These are phyloP conservation scores for Rheum nobile DNA, from an alignment of 148 eudicot genomes.

Conservation along the genomic window DNA sequence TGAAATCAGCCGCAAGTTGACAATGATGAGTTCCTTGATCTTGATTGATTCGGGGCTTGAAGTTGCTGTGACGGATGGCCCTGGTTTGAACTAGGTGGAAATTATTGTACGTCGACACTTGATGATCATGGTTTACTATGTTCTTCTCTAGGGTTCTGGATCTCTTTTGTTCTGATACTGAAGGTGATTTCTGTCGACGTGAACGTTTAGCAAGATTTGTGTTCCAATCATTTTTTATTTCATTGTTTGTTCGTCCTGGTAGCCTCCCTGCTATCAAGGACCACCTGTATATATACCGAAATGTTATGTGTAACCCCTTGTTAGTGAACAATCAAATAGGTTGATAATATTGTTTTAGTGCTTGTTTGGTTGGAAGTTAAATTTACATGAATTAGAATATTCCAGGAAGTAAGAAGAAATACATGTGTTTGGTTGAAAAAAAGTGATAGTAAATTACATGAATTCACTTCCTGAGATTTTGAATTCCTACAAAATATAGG, in stretches of 20 bases:
- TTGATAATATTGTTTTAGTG: too few relatives aligned
- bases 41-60: not conserved
- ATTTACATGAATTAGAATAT: too few relatives aligned
- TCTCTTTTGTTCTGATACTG: not conserved
- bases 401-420: too few relatives aligned
- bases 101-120: not conserved
- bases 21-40: not conserved
- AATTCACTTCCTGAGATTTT: too few relatives aligned
- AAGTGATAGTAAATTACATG: too few relatives aligned
- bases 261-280: constrained; percentile 27
- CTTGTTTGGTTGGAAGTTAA: too few relatives aligned
- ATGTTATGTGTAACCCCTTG: not conserved
- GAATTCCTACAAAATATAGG: too few relatives aligned
- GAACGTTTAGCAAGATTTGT: constrained; percentile 18
- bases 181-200: not conserved
- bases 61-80: not conserved
- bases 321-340: not conserved
- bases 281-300: constrained; percentile 15
- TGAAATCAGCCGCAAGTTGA: not conserved
- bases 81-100: not conserved
- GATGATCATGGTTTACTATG: not conserved
- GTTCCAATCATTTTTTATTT: constrained; percentile 33
- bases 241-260: constrained; percentile 35
- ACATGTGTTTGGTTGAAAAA: too few relatives aligned
- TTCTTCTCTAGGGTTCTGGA: not conserved